Base-by-base conservation (phyloP, 2,329 filamentous ascomycete species). In the Talaromyces albobiverticillius region DNA sequence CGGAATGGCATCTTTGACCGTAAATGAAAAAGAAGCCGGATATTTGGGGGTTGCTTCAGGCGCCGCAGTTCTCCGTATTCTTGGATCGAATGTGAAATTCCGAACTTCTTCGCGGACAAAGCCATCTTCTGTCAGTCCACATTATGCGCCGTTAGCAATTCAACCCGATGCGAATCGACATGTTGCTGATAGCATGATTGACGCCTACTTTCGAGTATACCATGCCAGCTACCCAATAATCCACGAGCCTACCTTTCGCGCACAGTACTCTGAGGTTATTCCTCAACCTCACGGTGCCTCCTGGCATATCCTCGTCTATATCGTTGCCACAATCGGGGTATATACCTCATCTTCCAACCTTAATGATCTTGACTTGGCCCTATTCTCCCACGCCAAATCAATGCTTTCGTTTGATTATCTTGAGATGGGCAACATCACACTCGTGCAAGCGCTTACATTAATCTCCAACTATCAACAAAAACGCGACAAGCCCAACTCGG, bases 391-490 rank as follows among this genome's bases (percentile, higher is more conserved):
- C 54, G 76, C 76, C 7, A 47, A 47, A 34, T 31, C 73, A 75
- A 61, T 66, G 70, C 6, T 73, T 72, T 53, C 58, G 77, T 45
- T 74, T 75, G 38, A 71, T 42, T 68, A 72, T n/a, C 68, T 79
- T 25, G 77, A 80, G 54, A 73, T 71, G n/a, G 77, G 77, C 22
- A 78, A 76, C 50, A 59, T 79, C 16, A 76, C 72, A 8, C 65
- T 78, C 14, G 76, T 79, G 1, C 77, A 79, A 59, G 71, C 72
- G 1, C 64, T 80, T 26, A 63, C 72, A n/a, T 67, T 79, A 49
- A 66, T 79, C 59, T 73, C 74, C 50, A 78, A 79, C 51, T 78
- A 77, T 56, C 67, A 74, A 0, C 77, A 79, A 59, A 79, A 79
- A 58, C 68, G 74, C 29, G 75, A 78, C 61, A 77, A 77, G 56